Conservation (phyloP, 148 eudicot genomes). For the Euryodendron excelsum region DNA sequence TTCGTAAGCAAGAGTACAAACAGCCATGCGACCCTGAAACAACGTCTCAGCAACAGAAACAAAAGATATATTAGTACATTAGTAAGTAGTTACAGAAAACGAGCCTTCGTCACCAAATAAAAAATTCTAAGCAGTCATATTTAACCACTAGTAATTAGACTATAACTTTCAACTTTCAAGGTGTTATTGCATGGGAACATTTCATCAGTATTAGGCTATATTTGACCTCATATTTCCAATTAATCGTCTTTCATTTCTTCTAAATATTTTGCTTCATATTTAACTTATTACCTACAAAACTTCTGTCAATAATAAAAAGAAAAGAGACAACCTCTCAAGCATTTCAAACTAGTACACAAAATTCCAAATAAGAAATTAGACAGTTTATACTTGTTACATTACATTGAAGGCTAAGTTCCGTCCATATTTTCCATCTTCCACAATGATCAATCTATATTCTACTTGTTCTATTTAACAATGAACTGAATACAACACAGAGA, state of each 20-base stretch:
- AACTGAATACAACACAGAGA: neutral
- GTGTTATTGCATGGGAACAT: neutral
- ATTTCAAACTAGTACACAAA: neutral
- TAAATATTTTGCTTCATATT: neutral
- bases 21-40: slow-evolving; percentile 65
- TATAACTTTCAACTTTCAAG: neutral
- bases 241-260: neutral
- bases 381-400: neutral
- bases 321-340: neutral
- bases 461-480: neutral
- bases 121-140: neutral
- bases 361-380: neutral
- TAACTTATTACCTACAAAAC: neutral
- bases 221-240: neutral
- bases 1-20: slow-evolving; percentile 64
- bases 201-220: neutral
- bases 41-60: neutral
- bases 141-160: neutral
- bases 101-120: neutral
- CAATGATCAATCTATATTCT: neutral
- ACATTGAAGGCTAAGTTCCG: neutral
- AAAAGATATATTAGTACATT: neutral
- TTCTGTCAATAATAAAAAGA: neutral
- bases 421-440: neutral
- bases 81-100: neutral